Evolutionary conservation across 2,329 filamentous ascomycete species (phyloP), one percentile per base, ranked within the genome.

Genomic region (Decorospora gaudefroyi): DNA sequence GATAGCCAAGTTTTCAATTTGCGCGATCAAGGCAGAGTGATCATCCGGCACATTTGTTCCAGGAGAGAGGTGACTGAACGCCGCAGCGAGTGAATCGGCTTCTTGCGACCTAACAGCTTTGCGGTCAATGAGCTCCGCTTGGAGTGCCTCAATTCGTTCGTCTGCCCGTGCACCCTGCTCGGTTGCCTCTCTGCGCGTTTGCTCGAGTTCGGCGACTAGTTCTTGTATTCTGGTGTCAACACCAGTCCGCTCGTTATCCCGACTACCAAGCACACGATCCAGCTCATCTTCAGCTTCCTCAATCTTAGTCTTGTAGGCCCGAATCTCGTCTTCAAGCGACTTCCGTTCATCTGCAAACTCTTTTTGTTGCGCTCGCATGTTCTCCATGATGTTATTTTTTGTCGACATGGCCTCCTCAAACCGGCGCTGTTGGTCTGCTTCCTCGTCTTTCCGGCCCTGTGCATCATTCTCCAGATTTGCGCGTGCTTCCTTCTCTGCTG

Each of bases 201-300:
- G 80, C 42, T 88, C 82, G 11, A 95, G 72, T 57, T 96, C 87
- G 11, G 80, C 75, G 59, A 90, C 82, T 1, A 96, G 77, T 6
- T 78, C 75, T 31, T 82, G 82, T 21, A 90, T 75, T 45, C 79
- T 84, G 32, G 86, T 82, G 51, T 92, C 86, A 30, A 85, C 79
- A 2, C 80, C 79, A 3, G 81, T 82, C 61, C 85, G 88, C 61
- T 93, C 88, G 56, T 95, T 86, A 55, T 96, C 90, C 29, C 88
- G 82, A 27, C 87, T 90, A 59, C 90, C 89, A 28, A 89, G 79
- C 41, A 92, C 82, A 47, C 90, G 81, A 59, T 96, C 91, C 37
- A 97, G 82, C 64, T 96, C 91, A 61, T 96, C 91, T 70, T 99
- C 93, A 4, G 87, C 80, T 57, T 97, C 90, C 64, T 97, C 93